These are phyloP conservation scores for Skeletonema tropicum DNA, from an alignment of 108 stramenopile species.

Conservation along the genomic window DNA sequence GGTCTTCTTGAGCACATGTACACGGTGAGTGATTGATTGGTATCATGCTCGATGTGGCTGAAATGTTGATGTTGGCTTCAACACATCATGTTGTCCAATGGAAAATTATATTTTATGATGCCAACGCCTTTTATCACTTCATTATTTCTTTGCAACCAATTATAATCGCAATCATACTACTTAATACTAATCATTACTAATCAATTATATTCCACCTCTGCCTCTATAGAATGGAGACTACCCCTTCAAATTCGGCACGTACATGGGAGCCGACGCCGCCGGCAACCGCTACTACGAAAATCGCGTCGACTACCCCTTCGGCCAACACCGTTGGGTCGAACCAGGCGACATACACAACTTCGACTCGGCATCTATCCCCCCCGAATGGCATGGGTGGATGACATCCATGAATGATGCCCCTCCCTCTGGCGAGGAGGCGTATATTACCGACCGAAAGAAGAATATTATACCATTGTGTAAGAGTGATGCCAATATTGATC, in stretches of 20 bases:
- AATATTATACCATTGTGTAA: conserved; percentile 61
- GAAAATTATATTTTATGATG: conserved; percentile 2
- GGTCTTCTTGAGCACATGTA: conserved; percentile 92
- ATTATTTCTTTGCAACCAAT: conserved; percentile 13
- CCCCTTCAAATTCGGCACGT: conserved; percentile 96
- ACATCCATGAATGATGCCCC: conserved; percentile 87
- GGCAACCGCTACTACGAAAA: conserved; percentile 98
- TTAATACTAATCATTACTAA: too few species aligned
- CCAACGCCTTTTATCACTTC: background rate
- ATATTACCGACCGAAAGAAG: conserved; percentile 49
- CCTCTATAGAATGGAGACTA: conserved; percentile 84
- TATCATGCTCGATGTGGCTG: too few species aligned
- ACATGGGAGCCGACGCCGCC: conserved; percentile 88
- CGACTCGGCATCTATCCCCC: conserved; percentile 87
- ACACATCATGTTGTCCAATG: too few species aligned
- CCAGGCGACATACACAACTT: conserved; percentile 95
- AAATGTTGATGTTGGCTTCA: too few species aligned
- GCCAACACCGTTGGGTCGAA: conserved; percentile 97
- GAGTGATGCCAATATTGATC: conserved; percentile 65
- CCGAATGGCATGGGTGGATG: conserved; percentile 98
- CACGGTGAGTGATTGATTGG: conserved; percentile 35
- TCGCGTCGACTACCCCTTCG: conserved; percentile 89
- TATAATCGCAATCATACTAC: too few species aligned
- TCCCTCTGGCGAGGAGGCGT: conserved; percentile 62
- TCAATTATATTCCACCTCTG: background rate